Evolutionary conservation across 176 grass and related monocot genomes (phyloP).

Genomic region (Tillandsia fasciculata): DNA sequence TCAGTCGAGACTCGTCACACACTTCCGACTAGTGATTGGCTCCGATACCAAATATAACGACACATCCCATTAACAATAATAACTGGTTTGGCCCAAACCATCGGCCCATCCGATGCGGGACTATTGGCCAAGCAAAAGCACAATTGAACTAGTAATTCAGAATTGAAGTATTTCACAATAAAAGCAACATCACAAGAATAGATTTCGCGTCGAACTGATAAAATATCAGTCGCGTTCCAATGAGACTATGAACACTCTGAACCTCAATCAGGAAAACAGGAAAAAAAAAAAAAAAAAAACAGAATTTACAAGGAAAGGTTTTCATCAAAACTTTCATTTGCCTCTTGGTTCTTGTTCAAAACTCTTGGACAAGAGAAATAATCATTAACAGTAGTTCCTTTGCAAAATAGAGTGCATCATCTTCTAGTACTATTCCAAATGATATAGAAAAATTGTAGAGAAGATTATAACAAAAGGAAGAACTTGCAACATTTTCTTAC

Average conservation of each 20-base stretch:
- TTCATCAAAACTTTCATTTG: background rate
- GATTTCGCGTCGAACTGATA: too few species aligned
- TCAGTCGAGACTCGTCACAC: too few species aligned
- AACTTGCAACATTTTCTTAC: constrained; percentile 19
- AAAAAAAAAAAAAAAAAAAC: background rate
- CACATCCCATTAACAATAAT: too few species aligned
- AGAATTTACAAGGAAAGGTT: background rate
- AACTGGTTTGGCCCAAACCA: too few species aligned
- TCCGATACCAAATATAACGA: too few species aligned
- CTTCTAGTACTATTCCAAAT: background rate
- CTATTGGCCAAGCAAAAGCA: too few species aligned
- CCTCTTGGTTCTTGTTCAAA: background rate
- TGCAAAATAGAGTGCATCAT: background rate
- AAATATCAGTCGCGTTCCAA: too few species aligned
- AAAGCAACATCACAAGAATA: too few species aligned
- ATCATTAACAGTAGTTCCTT: background rate
- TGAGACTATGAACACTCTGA: background rate
- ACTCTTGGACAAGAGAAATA: background rate
- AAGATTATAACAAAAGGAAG: constrained; percentile 1
- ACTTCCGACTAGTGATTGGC: too few species aligned
- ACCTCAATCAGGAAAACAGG: background rate
- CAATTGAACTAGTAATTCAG: too few species aligned
- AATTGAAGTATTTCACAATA: too few species aligned
- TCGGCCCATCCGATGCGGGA: too few species aligned
- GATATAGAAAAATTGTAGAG: background rate